A percentile compares a stretch with the other conserved stretches of the same genome.
Evolutionary conservation across 148 eudicot genomes (phyloP).

Genomic region (Chenopodium suecicum): DNA sequence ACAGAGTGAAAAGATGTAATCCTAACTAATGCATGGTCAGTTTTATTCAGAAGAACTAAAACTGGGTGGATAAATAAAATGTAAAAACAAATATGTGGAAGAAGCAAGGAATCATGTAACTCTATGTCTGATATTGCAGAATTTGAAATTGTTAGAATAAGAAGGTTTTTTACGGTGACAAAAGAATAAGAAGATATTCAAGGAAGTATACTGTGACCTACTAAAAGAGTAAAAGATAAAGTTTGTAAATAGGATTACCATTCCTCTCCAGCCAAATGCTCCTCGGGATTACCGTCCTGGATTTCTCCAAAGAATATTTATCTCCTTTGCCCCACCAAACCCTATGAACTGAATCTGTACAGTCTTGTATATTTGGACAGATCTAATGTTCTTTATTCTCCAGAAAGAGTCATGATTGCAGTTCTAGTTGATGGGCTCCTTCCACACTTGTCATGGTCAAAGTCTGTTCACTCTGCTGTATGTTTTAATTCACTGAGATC

Average conservation of each 20-base stretch:
- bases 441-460: not conserved
- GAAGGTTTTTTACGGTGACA: not conserved
- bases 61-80: no score
- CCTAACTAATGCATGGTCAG: not conserved
- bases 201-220: not conserved
- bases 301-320: not conserved
- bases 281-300: not conserved
- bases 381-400: not conserved
- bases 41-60: not conserved
- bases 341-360: not conserved
- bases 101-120: no score
- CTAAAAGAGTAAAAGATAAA: not conserved
- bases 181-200: not conserved
- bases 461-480: not conserved
- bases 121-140: no score
- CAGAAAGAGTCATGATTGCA: no score
- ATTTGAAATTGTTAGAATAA: no score
- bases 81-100: no score
- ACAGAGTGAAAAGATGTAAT: not conserved
- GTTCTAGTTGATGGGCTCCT: not conserved
- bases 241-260: not conserved
- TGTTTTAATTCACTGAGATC: not conserved
- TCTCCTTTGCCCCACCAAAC: not conserved
- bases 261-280: not conserved
- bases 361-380: not conserved